Evolutionary conservation across 2,329 filamentous ascomycete species (phyloP).

Genomic region (Grosmannia clavigera): DNA sequence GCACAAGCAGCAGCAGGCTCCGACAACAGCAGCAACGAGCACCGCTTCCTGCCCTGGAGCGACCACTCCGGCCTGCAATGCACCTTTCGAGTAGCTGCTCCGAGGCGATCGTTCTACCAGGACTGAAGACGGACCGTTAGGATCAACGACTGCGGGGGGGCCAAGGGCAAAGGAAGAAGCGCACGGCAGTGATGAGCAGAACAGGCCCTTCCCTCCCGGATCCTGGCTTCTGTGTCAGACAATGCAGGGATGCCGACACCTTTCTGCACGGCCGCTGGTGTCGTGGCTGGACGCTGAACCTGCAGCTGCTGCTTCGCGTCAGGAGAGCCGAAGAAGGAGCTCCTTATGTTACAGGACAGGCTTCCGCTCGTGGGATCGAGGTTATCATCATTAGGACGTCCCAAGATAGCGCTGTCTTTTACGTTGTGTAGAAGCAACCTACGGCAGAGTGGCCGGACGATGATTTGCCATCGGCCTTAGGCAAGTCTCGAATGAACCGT

Average conservation of each 20-base stretch:
- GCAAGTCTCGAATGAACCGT: not conserved
- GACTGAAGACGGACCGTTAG: not conserved
- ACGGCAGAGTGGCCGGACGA: not conserved
- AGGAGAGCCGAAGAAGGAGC: no score
- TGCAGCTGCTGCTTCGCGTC: no score
- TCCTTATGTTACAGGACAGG: no score
- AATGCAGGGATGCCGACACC: no score
- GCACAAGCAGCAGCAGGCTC: not conserved
- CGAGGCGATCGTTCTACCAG: not conserved
- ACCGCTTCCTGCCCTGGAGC: constrained; percentile 5
- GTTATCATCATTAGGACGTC: no score
- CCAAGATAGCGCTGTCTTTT: no score
- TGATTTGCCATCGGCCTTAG: not conserved
- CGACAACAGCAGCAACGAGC: not conserved
- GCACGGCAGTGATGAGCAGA: no score
- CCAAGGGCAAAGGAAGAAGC: not conserved
- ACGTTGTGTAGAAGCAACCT: not conserved
- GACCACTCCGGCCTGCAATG: constrained; percentile 11
- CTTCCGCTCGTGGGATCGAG: no score
- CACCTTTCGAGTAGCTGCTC: constrained; percentile 1
- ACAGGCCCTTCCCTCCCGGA: no score
- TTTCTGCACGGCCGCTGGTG: no score
- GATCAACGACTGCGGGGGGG: not conserved
- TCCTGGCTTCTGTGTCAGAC: no score
- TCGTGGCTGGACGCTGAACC: no score